phyloP scores from a whole-genome alignment of 2,329 filamentous ascomycete species.

The Rasamsonia emersonii region DNA sequence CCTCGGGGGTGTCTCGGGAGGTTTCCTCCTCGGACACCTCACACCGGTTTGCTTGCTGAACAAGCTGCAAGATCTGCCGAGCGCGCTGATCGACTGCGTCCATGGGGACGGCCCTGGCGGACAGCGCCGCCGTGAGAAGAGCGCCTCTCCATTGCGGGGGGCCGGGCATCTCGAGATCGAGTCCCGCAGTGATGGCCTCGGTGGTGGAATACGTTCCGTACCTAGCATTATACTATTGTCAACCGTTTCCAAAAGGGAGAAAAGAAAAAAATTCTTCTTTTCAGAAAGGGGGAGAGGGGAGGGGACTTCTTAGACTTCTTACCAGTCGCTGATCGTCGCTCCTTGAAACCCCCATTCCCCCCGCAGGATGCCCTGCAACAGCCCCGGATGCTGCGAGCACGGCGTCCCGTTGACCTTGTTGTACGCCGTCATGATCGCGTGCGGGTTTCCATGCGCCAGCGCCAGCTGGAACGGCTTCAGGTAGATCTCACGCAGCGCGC shows the following conservation, averaged over 20 bases:
- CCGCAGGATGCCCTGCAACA: conserved; percentile 55
- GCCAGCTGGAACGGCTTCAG: conserved; percentile 56
- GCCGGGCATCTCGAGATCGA: conserved; percentile 42
- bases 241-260: not conserved
- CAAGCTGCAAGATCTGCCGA: conserved; percentile 49
- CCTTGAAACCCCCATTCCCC: conserved; percentile 39
- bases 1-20: conserved; percentile 51
- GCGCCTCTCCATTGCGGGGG: conserved; percentile 34
- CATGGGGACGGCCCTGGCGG: conserved; percentile 47
- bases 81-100: conserved; percentile 50
- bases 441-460: conserved; percentile 46
- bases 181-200: conserved; percentile 35
- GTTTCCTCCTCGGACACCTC: conserved; percentile 48
- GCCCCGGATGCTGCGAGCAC: conserved; percentile 57
- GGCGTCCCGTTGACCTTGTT: conserved; percentile 48
- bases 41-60: conserved; percentile 48
- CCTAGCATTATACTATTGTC: conserved; percentile 16
- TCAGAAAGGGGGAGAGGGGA: not conserved
- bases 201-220: conserved; percentile 38
- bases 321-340: conserved; percentile 40
- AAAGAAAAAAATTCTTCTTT: not conserved
- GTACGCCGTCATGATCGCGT: conserved; percentile 52
- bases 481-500: conserved; percentile 55
- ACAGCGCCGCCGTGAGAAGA: conserved; percentile 35
- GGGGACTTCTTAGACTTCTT: conserved; percentile 6